Evolutionary conservation across 1,139 yeast species (phyloP).

Genomic region (Kodamaea anthophila): DNA sequence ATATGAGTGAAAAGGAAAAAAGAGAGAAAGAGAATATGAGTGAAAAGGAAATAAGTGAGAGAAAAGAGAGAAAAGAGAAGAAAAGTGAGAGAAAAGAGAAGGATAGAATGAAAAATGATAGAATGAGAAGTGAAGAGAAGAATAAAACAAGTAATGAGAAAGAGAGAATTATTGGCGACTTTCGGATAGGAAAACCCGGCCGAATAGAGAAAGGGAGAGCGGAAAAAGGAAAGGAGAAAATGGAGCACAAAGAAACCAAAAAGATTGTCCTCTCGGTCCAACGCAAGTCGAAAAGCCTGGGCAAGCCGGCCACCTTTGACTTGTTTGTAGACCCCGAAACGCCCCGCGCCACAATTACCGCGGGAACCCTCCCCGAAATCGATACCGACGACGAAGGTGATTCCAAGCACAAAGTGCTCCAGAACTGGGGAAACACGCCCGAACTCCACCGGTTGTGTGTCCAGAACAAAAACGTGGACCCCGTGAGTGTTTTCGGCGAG

Average conservation of each 20-base stretch:
- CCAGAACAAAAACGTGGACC: constrained; percentile 60
- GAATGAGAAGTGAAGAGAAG: no score
- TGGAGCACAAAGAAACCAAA: constrained; percentile 7
- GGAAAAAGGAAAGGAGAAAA: constrained; percentile 3
- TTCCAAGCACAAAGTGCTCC: constrained; percentile 34
- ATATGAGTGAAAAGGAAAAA: not conserved
- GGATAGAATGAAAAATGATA: no score
- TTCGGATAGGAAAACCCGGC: no score
- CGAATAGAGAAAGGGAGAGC: not conserved
- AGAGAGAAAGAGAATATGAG: not conserved
- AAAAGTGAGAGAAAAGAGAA: constrained; percentile 1
- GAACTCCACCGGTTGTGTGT: constrained; percentile 47
- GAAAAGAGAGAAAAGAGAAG: not conserved
- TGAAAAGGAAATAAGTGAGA: not conserved
- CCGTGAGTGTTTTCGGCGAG: constrained; percentile 72
- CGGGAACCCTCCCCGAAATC: constrained; percentile 38
- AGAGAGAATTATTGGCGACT: no score
- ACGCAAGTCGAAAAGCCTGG: no score
- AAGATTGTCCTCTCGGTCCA: no score
- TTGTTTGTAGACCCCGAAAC: constrained; percentile 6
- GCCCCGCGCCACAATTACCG: constrained; percentile 8
- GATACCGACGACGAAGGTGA: constrained; percentile 50
- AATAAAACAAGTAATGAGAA: no score
- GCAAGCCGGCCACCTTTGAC: constrained; percentile 3
- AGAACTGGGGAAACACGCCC: constrained; percentile 72